Percentiles rank a stretch among this genome's conserved stretches.
Evolutionary conservation across 768 basidiomycete genomes (phyloP).

Genomic region (Ramaria rubella): DNA sequence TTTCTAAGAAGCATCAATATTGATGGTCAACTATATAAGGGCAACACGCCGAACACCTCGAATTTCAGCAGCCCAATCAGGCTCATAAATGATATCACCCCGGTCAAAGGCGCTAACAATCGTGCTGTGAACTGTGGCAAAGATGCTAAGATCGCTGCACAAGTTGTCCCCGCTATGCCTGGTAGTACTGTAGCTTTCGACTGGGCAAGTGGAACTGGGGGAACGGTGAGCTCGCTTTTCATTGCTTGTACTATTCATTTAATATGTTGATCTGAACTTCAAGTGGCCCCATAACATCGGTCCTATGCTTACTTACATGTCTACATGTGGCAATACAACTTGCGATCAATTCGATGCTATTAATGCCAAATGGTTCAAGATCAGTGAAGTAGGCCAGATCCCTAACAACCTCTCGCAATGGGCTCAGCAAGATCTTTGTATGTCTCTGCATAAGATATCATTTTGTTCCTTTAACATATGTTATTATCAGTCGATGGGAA

Average conservation of each 20-base stretch:
- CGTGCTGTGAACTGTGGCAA: conserved; percentile 54
- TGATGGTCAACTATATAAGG: conserved; percentile 38
- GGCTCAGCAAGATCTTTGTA: conserved; percentile 51
- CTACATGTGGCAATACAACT: conserved; percentile 47
- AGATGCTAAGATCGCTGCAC: conserved; percentile 40
- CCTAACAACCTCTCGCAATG: conserved; percentile 31
- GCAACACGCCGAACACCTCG: conserved; percentile 37
- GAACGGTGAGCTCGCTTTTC: conserved; percentile 17
- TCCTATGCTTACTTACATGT: conserved; percentile 71
- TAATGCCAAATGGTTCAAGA: conserved; percentile 69
- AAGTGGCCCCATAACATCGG: conserved; percentile 56
- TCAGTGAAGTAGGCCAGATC: conserved; percentile 44
- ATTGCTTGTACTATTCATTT: not conserved
- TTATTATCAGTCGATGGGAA: conserved; percentile 32
- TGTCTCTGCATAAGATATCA: conserved; percentile 17
- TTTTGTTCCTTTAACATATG: not conserved
- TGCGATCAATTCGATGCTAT: conserved; percentile 57
- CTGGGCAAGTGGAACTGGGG: conserved; percentile 44
- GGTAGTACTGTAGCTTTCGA: conserved; percentile 48
- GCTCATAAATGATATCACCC: conserved; percentile 35
- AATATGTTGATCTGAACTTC: not conserved
- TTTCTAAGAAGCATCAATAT: conserved; percentile 37
- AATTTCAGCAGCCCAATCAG: conserved; percentile 33
- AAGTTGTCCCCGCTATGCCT: conserved; percentile 51
- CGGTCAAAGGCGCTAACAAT: conserved; percentile 54